These are phyloP conservation scores for Neofusicoccum cordaticola DNA, from an alignment of 2,329 filamentous ascomycete genomes.

Conservation along the genomic window DNA sequence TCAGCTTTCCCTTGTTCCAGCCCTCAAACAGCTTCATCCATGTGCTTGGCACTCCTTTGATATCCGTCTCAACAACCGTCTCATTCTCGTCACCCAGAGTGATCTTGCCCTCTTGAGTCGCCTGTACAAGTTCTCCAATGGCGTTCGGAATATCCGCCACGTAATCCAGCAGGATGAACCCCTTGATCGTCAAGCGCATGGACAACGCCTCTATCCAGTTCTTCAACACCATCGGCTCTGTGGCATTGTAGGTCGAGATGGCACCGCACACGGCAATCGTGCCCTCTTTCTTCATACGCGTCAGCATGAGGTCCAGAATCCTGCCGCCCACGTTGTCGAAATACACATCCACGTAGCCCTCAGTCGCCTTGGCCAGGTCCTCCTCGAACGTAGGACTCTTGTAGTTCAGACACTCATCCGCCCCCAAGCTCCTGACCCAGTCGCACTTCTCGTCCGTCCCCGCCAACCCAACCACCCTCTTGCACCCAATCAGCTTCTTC, in stretches of 20 bases:
- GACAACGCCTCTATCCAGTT: conserved; percentile 45
- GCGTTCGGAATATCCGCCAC: neutral
- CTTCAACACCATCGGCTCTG: conserved; percentile 19
- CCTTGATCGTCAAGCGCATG: conserved; percentile 44
- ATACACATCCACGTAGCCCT: conserved; percentile 50
- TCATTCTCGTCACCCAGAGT: conserved; percentile 44
- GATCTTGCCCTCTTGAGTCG: conserved; percentile 46
- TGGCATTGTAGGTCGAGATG: conserved; percentile 42
- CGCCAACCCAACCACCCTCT: conserved; percentile 52
- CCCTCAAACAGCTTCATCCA: conserved; percentile 47
- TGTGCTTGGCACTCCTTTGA: conserved; percentile 50
- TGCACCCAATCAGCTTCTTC: conserved; percentile 42
- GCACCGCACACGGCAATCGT: conserved; percentile 45
- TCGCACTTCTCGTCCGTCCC: conserved; percentile 52
- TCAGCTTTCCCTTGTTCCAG: neutral
- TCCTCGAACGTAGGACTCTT: conserved; percentile 47
- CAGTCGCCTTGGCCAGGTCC: conserved; percentile 47
- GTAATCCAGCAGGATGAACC: conserved; percentile 70
- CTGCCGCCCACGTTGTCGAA: conserved; percentile 52
- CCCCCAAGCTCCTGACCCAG: conserved; percentile 48
- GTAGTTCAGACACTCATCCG: conserved; percentile 56
- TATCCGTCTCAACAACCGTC: conserved; percentile 46
- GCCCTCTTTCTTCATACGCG: conserved; percentile 40
- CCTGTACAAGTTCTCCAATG: conserved; percentile 22
- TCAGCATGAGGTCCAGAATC: conserved; percentile 47